Evolutionary conservation across 108 stramenopile genomes (phyloP).

Genomic region (Aurantiochytrium sp.): DNA sequence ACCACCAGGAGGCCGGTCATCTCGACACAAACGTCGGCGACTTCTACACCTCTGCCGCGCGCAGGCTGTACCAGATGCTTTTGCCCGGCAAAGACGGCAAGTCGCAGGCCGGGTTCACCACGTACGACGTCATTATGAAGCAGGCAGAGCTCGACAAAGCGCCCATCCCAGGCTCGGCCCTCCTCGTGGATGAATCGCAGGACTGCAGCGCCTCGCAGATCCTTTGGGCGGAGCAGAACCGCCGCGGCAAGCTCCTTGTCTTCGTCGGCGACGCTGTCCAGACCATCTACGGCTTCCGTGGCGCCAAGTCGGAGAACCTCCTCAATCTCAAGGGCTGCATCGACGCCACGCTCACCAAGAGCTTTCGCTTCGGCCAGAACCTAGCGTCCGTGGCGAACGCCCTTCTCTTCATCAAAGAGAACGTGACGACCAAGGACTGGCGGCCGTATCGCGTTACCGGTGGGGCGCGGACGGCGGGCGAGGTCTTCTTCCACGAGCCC

Average conservation of each 20-base stretch:
- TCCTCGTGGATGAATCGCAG: background rate
- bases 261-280: slow-evolving; percentile 58
- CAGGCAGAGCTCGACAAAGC: background rate
- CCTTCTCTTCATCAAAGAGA: slow-evolving; percentile 41
- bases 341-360: slow-evolving; percentile 26
- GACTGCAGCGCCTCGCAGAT: background rate
- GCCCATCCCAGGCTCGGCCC: background rate
- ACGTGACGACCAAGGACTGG: background rate
- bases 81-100: no score
- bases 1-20: no score
- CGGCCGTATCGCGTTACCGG: background rate
- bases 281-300: slow-evolving; percentile 53
- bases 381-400: slow-evolving; percentile 48
- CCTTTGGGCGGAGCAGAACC: background rate
- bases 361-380: slow-evolving; percentile 52
- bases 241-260: slow-evolving; percentile 43
- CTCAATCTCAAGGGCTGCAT: slow-evolving; percentile 14
- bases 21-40: no score
- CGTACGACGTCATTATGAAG: background rate
- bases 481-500: background rate
- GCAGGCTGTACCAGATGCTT: no score
- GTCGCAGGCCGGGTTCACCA: no score
- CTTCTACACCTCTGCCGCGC: no score
- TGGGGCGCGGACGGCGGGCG: background rate
- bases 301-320: slow-evolving; percentile 45